Base-by-base conservation (phyloP, 1,284 basidiomycete genomes). In the Ustilago crameri region DNA sequence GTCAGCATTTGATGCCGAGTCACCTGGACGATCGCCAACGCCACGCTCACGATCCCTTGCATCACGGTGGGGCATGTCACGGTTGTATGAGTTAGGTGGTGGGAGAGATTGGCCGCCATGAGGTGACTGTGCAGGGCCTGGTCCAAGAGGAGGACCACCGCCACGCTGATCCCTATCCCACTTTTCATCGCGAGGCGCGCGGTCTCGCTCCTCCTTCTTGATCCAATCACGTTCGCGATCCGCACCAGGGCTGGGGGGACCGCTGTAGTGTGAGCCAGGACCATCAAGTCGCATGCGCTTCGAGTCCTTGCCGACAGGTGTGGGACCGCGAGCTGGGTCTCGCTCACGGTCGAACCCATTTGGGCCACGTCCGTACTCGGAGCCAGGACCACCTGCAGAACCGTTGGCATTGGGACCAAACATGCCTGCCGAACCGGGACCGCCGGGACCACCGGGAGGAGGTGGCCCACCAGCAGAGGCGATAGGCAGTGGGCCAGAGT, bases 381-480 rank as follows among this genome's bases (percentile, higher is more conserved):
- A 54, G 42, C 59, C 70, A n/a, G 63, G 68, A 9, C 64, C 68
- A 35, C 59, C 57, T 20, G 59, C 40, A 27, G 51, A 34, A 27
- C 63, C 68, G 47, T 63, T 66, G 45, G 62, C 57, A 47, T 72
- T 68, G n/a, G 68, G 68, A 45, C 72, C 72, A 30, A 65, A 64
- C 54, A 52, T 78, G 65, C 54, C 75, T 63, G 64, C 77, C 67
- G 64, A 82, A 77, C 62, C 80, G 75, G 60, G 78, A 80, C 62
- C 82, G 37, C 62, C 62, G 48, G 78, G 76, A 44, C 83, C 79
- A 76, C 84, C 83, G 67, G 81, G 85, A 78, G 85, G 86, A 84
- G 77, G 83, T 81, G 65, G 85, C 82, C 53, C 70, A 75, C 67
- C 84, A 84, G 73, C 84, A 80, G 77, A 83, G 71, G 74, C 83